phyloP scores from a whole-genome alignment of 2,329 filamentous ascomycete genomes.

The Cordyceps pruinosa region DNA sequence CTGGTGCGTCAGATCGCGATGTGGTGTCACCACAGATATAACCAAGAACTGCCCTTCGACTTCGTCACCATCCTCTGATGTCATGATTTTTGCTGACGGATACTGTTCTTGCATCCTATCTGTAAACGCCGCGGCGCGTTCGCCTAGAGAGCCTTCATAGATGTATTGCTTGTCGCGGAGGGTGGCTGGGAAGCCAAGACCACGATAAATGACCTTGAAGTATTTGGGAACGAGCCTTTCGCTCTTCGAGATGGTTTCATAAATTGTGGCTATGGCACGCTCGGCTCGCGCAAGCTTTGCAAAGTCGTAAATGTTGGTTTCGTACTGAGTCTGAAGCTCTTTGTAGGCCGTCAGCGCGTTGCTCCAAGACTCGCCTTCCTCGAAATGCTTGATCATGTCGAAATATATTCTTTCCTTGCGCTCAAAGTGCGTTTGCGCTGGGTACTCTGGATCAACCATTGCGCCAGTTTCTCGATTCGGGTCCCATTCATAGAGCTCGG shows the following conservation, averaged over 20 bases:
- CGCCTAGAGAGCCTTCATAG: conserved; percentile 72
- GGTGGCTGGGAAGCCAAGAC: conserved; percentile 75
- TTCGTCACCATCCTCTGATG: conserved; percentile 62
- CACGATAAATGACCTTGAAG: conserved; percentile 85
- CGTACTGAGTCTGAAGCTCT: conserved; percentile 87
- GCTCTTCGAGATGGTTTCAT: conserved; percentile 80
- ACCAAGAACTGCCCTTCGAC: conserved; percentile 87
- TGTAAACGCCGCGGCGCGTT: conserved; percentile 74
- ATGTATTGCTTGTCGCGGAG: conserved; percentile 88
- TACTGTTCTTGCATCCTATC: conserved; percentile 90
- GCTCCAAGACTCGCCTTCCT: conserved; percentile 91
- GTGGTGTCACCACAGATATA: conserved; percentile 70
- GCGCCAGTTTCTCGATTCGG: conserved; percentile 58
- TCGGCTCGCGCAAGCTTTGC: conserved; percentile 83
- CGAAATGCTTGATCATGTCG: conserved; percentile 89
- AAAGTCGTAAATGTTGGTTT: conserved; percentile 84
- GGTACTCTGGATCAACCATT: conserved; percentile 67
- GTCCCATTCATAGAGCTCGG: conserved; percentile 90
- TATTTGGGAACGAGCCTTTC: conserved; percentile 75
- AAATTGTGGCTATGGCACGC: conserved; percentile 84
- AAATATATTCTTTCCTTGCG: conserved; percentile 90
- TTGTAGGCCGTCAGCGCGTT: conserved; percentile 82
- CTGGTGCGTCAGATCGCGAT: conserved; percentile 74
- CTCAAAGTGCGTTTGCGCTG: conserved; percentile 80
- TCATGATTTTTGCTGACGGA: conserved; percentile 75